Conservation (phyloP, 257 asterid species). For the Solanum etuberosum region DNA sequence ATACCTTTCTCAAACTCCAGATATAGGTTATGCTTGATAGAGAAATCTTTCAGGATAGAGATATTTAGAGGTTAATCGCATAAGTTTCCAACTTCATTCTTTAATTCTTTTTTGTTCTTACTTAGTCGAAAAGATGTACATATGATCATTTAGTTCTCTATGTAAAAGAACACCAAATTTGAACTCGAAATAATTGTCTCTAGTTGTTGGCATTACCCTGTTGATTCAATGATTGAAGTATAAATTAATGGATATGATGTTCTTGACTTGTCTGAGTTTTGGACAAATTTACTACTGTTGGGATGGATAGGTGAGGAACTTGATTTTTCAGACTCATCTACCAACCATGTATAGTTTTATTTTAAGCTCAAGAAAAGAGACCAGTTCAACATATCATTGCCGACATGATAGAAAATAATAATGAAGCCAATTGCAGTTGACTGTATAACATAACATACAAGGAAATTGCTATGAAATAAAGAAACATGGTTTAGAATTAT, state of each 20-base stretch:
- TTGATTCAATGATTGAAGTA: background rate
- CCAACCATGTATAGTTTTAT: background rate
- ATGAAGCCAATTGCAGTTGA: background rate
- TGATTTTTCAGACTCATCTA: background rate
- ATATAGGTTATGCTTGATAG: background rate
- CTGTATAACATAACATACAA: background rate
- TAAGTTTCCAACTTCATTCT: slow-evolving; percentile 9
- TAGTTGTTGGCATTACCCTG: background rate
- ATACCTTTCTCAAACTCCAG: background rate
- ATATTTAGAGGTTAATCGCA: slow-evolving; percentile 5
- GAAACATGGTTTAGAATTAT: background rate
- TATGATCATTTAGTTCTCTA: background rate
- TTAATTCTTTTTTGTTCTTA: slow-evolving; percentile 3
- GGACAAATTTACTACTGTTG: background rate
- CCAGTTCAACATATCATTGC: background rate
- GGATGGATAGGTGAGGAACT: background rate
- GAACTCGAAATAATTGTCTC: background rate
- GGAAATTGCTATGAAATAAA: background rate
- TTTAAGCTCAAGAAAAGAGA: background rate
- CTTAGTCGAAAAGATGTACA: background rate
- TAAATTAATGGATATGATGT: background rate
- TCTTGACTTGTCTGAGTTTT: background rate
- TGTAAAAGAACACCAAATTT: background rate
- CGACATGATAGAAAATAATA: background rate
- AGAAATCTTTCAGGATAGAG: background rate